These are phyloP conservation scores for Botrytis fabae DNA, from an alignment of 2,329 filamentous ascomycete genomes.

Conservation along the genomic window DNA sequence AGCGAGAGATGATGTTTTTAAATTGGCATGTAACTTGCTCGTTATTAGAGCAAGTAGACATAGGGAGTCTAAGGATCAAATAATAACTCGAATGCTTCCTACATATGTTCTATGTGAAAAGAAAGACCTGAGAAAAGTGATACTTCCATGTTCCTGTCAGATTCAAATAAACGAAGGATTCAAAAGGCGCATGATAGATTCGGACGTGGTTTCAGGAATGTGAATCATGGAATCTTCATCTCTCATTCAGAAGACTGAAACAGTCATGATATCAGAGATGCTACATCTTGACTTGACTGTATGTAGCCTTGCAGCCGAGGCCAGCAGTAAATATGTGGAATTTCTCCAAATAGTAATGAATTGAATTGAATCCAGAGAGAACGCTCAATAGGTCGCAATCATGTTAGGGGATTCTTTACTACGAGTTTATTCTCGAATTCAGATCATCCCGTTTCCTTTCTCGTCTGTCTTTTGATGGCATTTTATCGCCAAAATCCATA, in stretches of 20 bases:
- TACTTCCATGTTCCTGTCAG: background rate
- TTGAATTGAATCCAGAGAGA: background rate
- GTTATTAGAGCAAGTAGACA: conserved; percentile 6
- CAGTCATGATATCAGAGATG: background rate
- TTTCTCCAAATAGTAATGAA: background rate
- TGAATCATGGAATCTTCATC: background rate
- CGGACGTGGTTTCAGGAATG: background rate
- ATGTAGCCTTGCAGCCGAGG: background rate
- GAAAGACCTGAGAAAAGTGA: background rate
- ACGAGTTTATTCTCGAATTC: background rate
- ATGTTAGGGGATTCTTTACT: background rate
- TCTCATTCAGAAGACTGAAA: background rate
- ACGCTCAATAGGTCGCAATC: background rate
- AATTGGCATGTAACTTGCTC: conserved; percentile 10
- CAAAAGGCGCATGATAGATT: background rate
- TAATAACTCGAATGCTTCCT: background rate
- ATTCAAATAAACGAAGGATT: background rate
- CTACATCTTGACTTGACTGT: background rate
- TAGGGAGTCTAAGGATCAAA: conserved; percentile 9
- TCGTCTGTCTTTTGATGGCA: background rate
- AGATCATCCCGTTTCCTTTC: background rate
- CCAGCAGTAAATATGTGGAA: background rate
- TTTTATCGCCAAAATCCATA: background rate
- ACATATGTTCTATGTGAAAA: background rate
- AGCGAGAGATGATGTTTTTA: conserved; percentile 12